Percentiles rank a stretch among this genome's conserved stretches.
Evolutionary conservation across 2,329 filamentous ascomycete species (phyloP).

Genomic region (Magnaporthales sp.): DNA sequence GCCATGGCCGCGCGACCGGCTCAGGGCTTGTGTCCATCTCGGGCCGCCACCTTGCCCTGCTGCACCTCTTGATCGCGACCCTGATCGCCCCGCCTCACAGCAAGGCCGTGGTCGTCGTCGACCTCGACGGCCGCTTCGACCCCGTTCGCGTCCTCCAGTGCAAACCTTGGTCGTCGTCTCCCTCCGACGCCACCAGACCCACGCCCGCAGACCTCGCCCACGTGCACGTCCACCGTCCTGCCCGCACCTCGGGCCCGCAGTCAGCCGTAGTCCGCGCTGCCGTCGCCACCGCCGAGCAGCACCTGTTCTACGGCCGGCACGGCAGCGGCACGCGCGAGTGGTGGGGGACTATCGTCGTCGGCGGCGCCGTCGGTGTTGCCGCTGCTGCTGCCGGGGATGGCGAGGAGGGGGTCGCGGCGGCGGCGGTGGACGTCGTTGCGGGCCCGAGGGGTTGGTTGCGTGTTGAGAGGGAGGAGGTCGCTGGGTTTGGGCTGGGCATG

Average conservation of each 20-base stretch:
- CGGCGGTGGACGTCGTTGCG: constrained; percentile 21
- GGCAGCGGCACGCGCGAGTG: constrained; percentile 37
- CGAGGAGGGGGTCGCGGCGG: neutral
- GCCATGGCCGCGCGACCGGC: constrained; percentile 39
- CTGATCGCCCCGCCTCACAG: constrained; percentile 37
- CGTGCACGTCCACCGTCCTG: constrained; percentile 39
- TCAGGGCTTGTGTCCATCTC: constrained; percentile 38
- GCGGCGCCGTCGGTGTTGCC: constrained; percentile 23
- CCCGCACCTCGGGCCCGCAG: constrained; percentile 16
- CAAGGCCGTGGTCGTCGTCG: constrained; percentile 45
- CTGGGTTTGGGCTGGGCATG: constrained; percentile 27
- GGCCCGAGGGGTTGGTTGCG: constrained; percentile 44
- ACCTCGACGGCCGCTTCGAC: constrained; percentile 48
- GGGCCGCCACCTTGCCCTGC: constrained; percentile 43
- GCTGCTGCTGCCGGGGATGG: constrained; percentile 11
- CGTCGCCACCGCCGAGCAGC: constrained; percentile 31
- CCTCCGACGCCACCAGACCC: neutral
- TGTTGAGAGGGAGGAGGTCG: constrained; percentile 34
- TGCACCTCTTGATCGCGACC: constrained; percentile 45
- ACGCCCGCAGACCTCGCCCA: constrained; percentile 32
- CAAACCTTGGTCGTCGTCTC: constrained; percentile 4
- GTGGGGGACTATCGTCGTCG: constrained; percentile 51
- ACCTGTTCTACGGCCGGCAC: constrained; percentile 41
- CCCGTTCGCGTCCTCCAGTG: constrained; percentile 32
- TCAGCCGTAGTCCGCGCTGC: constrained; percentile 17